Conservation (phyloP, 1,284 basidiomycete genomes). For the Tilletia horrida region DNA sequence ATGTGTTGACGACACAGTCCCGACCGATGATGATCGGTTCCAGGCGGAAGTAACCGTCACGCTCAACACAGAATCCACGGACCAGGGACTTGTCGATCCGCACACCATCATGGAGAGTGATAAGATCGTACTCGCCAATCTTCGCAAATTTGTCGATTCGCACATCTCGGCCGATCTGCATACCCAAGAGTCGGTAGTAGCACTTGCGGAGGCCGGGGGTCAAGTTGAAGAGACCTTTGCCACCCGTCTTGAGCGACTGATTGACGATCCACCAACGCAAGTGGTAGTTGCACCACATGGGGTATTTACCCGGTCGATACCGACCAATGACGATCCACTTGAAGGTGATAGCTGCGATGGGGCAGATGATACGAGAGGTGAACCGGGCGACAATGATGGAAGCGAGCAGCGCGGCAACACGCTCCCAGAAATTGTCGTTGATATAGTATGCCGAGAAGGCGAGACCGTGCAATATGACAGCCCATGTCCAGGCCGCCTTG, state of each 20-base stretch:
- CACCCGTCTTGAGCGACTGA: constrained; percentile 52
- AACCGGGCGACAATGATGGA: constrained; percentile 51
- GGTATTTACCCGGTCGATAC: constrained; percentile 53
- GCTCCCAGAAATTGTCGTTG: constrained; percentile 54
- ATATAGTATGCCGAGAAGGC: constrained; percentile 55
- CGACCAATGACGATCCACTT: constrained; percentile 55
- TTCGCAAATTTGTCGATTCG: constrained; percentile 50
- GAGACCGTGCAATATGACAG: constrained; percentile 53
- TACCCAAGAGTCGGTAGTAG: constrained; percentile 53
- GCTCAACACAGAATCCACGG: constrained; percentile 54
- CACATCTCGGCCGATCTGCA: constrained; percentile 52
- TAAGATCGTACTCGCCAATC: constrained; percentile 52
- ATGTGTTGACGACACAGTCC: constrained; percentile 55
- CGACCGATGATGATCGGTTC: constrained; percentile 54
- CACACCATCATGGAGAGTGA: constrained; percentile 54
- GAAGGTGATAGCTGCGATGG: constrained; percentile 53
- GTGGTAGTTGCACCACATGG: constrained; percentile 56
- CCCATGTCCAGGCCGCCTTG: constrained; percentile 55
- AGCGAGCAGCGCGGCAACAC: constrained; percentile 49
- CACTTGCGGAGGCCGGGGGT: constrained; percentile 46
- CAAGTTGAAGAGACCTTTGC: constrained; percentile 52
- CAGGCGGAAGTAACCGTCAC: constrained; percentile 53
- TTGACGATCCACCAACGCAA: constrained; percentile 56
- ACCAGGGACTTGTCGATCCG: constrained; percentile 53
- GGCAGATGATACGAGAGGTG: constrained; percentile 54